Conservation (phyloP, 495 filamentous ascomycete genomes). For the Xylaria intraflava region DNA sequence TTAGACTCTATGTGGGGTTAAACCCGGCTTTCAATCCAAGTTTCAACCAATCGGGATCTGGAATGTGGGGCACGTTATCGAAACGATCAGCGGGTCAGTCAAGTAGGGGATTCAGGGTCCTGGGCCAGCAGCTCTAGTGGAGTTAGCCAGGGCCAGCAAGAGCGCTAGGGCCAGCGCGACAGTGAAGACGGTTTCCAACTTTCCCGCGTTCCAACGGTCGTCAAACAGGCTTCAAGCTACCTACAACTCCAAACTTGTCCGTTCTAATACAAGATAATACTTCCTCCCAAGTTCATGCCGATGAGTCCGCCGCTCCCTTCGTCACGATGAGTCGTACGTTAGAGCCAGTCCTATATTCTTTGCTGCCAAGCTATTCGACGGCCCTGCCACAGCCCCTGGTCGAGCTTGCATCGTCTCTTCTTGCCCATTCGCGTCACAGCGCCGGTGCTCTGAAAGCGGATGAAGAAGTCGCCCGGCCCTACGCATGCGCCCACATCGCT, state of each 20-base stretch:
- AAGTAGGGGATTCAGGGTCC: no score
- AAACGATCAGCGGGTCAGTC: no score
- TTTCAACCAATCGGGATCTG: no score
- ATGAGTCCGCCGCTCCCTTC: neutral
- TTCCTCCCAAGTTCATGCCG: neutral
- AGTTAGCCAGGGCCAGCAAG: no score
- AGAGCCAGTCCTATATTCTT: constrained; percentile 65
- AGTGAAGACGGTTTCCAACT: no score
- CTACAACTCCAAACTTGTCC: neutral
- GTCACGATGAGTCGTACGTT: constrained; percentile 62
- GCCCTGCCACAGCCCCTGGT: constrained; percentile 67
- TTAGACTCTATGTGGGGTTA: no score
- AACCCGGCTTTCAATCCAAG: no score
- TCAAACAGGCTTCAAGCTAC: no score
- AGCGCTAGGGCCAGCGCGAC: no score
- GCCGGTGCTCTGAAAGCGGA: constrained; percentile 75
- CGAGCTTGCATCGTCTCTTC: constrained; percentile 68
- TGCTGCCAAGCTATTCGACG: constrained; percentile 71
- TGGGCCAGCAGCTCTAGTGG: no score
- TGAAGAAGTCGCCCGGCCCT: constrained; percentile 80
- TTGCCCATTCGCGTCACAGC: constrained; percentile 78
- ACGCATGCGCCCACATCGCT: constrained; percentile 87
- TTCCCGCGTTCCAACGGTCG: no score
- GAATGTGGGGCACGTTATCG: no score
- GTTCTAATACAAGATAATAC: neutral